Evolutionary conservation across 768 basidiomycete genomes (phyloP).

Genomic region (Hemileccinum rubropunctum): DNA sequence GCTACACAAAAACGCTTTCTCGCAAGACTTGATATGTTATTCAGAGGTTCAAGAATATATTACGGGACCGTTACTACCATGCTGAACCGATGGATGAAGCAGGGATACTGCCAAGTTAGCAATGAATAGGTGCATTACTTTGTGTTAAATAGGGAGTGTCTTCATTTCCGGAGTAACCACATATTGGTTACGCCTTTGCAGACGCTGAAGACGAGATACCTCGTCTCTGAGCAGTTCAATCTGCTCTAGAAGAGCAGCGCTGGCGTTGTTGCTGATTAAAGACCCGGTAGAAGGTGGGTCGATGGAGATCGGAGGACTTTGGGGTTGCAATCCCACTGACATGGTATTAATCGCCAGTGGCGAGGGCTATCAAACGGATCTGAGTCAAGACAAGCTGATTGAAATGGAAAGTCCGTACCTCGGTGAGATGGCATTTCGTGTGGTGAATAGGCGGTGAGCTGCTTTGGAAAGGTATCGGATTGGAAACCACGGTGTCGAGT

Average conservation of each 20-base stretch:
- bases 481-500: neutral
- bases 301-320: neutral
- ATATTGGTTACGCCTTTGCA: neutral
- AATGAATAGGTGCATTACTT: neutral
- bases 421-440: neutral
- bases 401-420: neutral
- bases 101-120: too few species aligned
- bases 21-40: too few species aligned
- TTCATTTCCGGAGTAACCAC: neutral
- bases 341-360: too few species aligned
- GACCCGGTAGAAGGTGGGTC: constrained; percentile 1
- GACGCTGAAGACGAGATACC: constrained; percentile 9
- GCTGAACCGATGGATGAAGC: too few species aligned
- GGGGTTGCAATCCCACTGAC: neutral
- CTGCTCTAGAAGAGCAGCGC: neutral
- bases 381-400: neutral
- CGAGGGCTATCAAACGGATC: neutral
- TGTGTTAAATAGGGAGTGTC: neutral
- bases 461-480: neutral
- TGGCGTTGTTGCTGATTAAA: neutral
- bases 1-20: too few species aligned
- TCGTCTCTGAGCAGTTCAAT: constrained; percentile 7
- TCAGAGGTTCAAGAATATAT: too few species aligned
- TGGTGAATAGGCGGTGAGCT: neutral
- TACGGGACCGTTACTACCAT: too few species aligned